A percentile compares a stretch with the other conserved stretches of the same genome.
phyloP scores from a whole-genome alignment of 768 basidiomycete species.

The Pisolithus albus region DNA sequence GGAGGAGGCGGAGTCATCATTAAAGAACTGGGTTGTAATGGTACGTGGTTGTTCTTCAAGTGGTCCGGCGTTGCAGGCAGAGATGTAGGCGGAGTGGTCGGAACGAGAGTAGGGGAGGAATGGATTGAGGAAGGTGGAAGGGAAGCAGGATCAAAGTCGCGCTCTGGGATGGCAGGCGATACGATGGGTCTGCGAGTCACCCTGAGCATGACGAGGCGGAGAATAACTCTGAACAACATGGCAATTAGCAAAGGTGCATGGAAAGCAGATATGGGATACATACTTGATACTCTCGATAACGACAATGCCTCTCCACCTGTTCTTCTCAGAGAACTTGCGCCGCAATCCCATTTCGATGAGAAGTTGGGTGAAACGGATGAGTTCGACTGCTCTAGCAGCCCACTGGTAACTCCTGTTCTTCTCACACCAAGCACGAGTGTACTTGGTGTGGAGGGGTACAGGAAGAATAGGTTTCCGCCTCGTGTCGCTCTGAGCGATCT shows the following conservation, averaged over 20 bases:
- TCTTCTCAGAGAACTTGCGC: constrained; percentile 57
- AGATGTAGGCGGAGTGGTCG: constrained; percentile 51
- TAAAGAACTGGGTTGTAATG: constrained; percentile 58
- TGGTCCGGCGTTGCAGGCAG: constrained; percentile 68
- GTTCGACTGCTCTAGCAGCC: constrained; percentile 66
- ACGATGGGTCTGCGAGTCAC: constrained; percentile 74
- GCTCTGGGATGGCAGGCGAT: constrained; percentile 75
- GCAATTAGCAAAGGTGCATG: constrained; percentile 4
- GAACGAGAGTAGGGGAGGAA: constrained; percentile 54
- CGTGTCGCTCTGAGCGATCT: constrained; percentile 54
- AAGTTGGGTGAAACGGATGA: constrained; percentile 76
- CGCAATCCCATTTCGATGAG: constrained; percentile 84
- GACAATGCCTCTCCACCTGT: constrained; percentile 71
- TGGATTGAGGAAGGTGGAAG: constrained; percentile 47
- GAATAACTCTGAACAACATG: constrained; percentile 47
- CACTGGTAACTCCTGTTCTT: constrained; percentile 67
- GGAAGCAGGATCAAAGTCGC: constrained; percentile 75
- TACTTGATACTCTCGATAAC: constrained; percentile 82
- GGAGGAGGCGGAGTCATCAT: constrained; percentile 46
- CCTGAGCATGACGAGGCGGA: constrained; percentile 67
- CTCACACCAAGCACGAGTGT: constrained; percentile 82
- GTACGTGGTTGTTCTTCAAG: constrained; percentile 68
- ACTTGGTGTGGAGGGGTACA: constrained; percentile 74
- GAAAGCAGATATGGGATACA: constrained; percentile 19
- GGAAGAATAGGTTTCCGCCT: constrained; percentile 73